phyloP scores from a whole-genome alignment of 2,329 filamentous ascomycete species.

The Pseudogymnoascus sp. region DNA sequence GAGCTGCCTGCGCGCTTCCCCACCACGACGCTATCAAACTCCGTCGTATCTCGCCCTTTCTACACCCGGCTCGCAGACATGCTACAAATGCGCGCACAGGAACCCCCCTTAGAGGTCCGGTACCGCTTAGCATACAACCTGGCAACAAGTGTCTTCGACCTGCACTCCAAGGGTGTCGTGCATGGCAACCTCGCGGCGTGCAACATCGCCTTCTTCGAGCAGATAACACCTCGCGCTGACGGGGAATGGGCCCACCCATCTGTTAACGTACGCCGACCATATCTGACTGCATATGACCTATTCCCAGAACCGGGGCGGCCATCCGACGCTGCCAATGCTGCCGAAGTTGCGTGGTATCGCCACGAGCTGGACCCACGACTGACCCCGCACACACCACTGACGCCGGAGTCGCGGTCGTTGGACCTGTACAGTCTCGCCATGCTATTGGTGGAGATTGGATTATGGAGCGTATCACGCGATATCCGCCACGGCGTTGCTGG shows the following conservation, averaged over 20 bases:
- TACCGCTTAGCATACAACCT: conserved; percentile 68
- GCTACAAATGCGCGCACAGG: conserved; percentile 37
- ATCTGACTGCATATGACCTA: conserved; percentile 26
- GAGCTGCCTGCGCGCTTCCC: conserved; percentile 59
- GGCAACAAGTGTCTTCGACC: conserved; percentile 62
- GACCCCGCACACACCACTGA: conserved; percentile 41
- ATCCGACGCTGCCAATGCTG: conserved; percentile 54
- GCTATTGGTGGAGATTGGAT: conserved; percentile 63
- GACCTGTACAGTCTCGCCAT: conserved; percentile 69
- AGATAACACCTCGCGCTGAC: conserved; percentile 18
- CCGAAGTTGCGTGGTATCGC: conserved; percentile 37
- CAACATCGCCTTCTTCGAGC: conserved; percentile 57
- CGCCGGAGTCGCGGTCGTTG: conserved; percentile 48
- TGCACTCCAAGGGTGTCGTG: conserved; percentile 60
- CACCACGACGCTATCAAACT: conserved; percentile 40
- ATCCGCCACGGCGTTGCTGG: conserved; percentile 22
- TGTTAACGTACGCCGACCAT: not conserved
- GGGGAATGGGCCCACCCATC: conserved; percentile 19
- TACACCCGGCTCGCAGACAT: conserved; percentile 45
- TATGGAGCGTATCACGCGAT: conserved; percentile 57
- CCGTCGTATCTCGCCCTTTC: conserved; percentile 29
- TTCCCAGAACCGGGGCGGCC: conserved; percentile 27
- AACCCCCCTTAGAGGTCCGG: conserved; percentile 65
- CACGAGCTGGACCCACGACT: conserved; percentile 56
- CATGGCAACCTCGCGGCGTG: conserved; percentile 63